A percentile compares a stretch with the other conserved stretches of the same genome.
Evolutionary conservation across 257 asterid genomes (phyloP).

Genomic region (Rauvolfia tetraphylla): DNA sequence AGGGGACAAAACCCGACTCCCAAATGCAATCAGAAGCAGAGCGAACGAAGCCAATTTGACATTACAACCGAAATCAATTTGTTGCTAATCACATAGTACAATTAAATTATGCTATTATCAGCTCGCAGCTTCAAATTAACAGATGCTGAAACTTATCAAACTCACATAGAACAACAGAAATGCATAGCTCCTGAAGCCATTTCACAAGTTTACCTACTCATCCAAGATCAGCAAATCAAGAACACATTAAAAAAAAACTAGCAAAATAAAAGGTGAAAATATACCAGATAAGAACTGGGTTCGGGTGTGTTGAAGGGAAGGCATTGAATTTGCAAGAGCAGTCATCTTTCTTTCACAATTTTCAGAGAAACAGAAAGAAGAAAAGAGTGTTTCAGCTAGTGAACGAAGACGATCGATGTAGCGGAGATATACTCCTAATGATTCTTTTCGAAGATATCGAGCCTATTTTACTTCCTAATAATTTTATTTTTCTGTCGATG

Average conservation of each 20-base stretch:
- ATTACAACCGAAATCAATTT: not conserved
- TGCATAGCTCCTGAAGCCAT: not conserved
- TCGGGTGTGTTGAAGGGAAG: slow-evolving; percentile 10
- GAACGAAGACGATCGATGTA: not conserved
- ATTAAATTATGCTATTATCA: too few species aligned
- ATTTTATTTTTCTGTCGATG: slow-evolving; percentile 9
- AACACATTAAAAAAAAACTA: not conserved
- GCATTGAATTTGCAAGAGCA: slow-evolving; percentile 21
- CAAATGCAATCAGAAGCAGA: not conserved
- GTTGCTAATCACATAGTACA: not conserved
- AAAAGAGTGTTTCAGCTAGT: not conserved
- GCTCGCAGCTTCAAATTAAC: not conserved
- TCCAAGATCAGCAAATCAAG: not conserved
- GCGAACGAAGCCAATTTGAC: not conserved
- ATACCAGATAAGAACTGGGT: slow-evolving; percentile 26
- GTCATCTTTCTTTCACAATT: slow-evolving; percentile 8
- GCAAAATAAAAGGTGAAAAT: not conserved
- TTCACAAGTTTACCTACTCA: not conserved
- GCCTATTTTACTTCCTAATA: not conserved
- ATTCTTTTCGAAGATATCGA: slow-evolving; percentile 14
- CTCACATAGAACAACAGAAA: not conserved
- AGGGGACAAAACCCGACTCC: not conserved
- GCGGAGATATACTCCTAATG: not conserved
- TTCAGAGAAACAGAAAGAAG: not conserved
- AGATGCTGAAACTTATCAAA: not conserved